Percentiles rank a stretch among this genome's conserved stretches.
Evolutionary conservation across 306 rosid species (phyloP).

Genomic region (Trifolium pratense): DNA sequence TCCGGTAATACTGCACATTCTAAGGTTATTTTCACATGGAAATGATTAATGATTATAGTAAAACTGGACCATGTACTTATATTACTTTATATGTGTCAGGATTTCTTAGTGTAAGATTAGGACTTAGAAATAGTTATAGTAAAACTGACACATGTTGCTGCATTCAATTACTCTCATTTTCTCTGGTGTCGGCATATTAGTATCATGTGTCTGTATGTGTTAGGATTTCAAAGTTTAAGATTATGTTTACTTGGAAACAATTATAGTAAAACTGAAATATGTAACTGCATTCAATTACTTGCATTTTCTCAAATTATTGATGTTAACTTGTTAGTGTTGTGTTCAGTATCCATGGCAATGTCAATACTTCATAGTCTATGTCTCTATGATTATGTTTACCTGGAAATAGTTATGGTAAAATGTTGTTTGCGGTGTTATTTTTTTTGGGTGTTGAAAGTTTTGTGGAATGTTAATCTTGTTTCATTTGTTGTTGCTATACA

Average conservation of each 20-base stretch:
- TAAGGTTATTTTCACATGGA: too few species aligned
- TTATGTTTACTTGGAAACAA: neutral
- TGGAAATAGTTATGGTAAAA: neutral
- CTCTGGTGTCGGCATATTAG: too few species aligned
- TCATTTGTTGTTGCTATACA: conserved; percentile 42
- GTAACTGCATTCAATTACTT: too few species aligned
- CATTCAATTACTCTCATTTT: too few species aligned
- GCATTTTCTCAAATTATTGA: neutral
- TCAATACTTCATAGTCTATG: neutral
- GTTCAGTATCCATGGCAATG: neutral
- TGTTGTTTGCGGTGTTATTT: neutral
- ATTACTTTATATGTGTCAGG: neutral
- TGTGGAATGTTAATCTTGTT: neutral
- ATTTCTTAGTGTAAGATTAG: too few species aligned
- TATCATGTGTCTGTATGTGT: neutral
- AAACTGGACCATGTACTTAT: too few species aligned
- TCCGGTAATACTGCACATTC: too few species aligned
- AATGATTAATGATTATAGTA: too few species aligned
- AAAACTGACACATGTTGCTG: too few species aligned
- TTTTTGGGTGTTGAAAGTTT: neutral
- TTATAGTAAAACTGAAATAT: neutral
- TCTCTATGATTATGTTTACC: neutral
- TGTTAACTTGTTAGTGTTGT: neutral
- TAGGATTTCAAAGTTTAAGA: neutral
- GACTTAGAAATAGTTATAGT: too few species aligned